Conservation (phyloP, 352 stramenopile genomes). For the Stramenopiles sp. region DNA sequence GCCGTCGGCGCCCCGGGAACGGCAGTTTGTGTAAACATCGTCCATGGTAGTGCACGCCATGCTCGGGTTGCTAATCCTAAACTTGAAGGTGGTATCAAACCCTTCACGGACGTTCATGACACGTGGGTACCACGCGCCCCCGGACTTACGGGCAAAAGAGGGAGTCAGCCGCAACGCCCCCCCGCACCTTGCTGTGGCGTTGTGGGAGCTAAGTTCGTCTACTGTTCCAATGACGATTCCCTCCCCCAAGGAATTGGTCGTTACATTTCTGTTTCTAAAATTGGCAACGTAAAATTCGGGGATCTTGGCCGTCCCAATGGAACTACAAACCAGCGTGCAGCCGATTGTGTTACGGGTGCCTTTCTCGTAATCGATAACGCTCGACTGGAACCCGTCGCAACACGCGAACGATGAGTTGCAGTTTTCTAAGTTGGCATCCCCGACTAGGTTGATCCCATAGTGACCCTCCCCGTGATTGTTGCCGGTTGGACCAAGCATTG, state of each 20-base stretch:
- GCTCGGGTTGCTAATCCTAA: conserved; percentile 56
- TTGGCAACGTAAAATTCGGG: no score
- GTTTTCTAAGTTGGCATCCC: conserved; percentile 57
- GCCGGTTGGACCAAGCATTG: conserved; percentile 48
- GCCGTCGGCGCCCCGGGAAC: conserved; percentile 29
- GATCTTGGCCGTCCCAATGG: no score
- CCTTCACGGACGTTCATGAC: conserved; percentile 62
- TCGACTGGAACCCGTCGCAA: conserved; percentile 50
- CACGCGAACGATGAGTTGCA: conserved; percentile 62
- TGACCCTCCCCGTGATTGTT: conserved; percentile 62
- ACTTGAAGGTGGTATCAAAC: conserved; percentile 62
- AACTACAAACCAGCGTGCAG: background rate
- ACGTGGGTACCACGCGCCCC: conserved; percentile 65
- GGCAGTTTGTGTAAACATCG: conserved; percentile 52
- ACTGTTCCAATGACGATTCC: no score
- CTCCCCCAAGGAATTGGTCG: no score
- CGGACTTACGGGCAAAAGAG: conserved; percentile 41
- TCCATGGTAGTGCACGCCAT: conserved; percentile 59
- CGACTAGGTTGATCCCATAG: conserved; percentile 63
- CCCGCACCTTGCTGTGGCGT: conserved; percentile 36
- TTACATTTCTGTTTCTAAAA: no score
- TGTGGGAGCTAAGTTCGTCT: no score
- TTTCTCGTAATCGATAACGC: no score
- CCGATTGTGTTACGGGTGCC: conserved; percentile 28
- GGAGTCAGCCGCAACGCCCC: conserved; percentile 48